Evolutionary conservation across 345 rosid genomes (phyloP), one percentile per base, ranked within the genome.

Genomic region (Alliaria petiolata): DNA sequence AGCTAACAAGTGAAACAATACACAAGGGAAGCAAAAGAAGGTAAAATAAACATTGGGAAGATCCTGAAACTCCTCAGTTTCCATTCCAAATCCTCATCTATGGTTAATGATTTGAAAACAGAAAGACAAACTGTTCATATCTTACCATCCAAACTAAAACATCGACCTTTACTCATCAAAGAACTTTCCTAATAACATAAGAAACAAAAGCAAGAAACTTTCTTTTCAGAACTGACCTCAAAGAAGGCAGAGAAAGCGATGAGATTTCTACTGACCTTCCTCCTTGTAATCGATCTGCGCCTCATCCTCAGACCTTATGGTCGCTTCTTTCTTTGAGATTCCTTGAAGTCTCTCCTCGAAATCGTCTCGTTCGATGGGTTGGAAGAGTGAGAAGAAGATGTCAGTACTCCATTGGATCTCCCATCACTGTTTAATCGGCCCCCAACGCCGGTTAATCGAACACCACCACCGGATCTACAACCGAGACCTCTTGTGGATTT

Each of bases 281-380:
- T 83, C 87, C 91, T 80, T 0, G 89, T 70, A 4, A 62, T 79
- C 44, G 92, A 83, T 77, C 97, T 75, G 57, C 81, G 72, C 63
- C 85, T 83, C 76, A 93, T 78, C 65, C 90, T 77, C 3, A n/a
- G 83, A 70, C 36, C 89, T 80, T 60, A 91, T 82, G 5, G 70
- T 50, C 6, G 87, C 84, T 80, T 91, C 98, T 81, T 89, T 97
- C 82, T 86, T 93, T 19, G 91, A 84, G 43, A 93, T 89, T 50
- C 78, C 58, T 31, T 86, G 77, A 67, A 93, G 83, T 26, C 92
- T 79, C 95, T 91, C 91, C 96, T 87, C 92, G 67, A 93, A 87
- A 82, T 93, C 91, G 34, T 87, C 92, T 12, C 89, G n/a, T n/a
- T n/a, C n/a, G n/a, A n/a, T n/a, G n/a, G n/a, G n/a, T n/a, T n/a